Conservation (phyloP, 352 stramenopile genomes). For the Achlya hypogyna region DNA sequence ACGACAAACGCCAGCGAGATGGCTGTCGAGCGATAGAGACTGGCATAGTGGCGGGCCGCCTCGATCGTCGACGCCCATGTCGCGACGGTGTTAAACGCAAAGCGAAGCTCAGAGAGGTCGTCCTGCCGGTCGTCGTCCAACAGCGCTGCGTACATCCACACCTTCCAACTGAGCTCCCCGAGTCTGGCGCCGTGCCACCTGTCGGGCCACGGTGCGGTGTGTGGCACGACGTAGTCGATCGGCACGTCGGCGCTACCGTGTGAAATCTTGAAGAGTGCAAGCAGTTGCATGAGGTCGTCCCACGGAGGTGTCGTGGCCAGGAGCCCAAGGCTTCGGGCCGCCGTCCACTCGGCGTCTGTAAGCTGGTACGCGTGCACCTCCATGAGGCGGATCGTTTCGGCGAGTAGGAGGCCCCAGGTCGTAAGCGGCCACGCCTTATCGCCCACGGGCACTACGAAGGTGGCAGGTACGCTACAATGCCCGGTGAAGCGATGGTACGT, state of each 20-base stretch:
- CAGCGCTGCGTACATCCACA: not conserved
- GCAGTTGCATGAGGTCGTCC: not conserved
- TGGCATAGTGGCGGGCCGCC: not conserved
- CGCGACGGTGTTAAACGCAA: not conserved
- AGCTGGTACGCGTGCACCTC: not conserved
- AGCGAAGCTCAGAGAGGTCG: not conserved
- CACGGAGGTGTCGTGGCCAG: not conserved
- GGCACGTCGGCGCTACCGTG: not conserved
- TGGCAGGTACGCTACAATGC: not conserved
- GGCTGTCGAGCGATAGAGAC: not conserved
- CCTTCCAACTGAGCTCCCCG: not conserved
- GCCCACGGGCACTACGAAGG: not conserved
- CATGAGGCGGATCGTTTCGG: not conserved
- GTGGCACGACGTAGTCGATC: not conserved
- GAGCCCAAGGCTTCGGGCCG: not conserved
- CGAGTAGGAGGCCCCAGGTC: not conserved
- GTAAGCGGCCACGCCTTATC: not conserved
- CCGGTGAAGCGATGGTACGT: not conserved
- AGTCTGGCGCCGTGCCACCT: not conserved
- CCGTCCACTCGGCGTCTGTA: not conserved
- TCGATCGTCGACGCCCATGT: not conserved
- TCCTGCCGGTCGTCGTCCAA: not conserved
- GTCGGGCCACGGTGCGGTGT: not conserved
- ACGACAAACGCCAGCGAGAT: constrained; percentile 27
- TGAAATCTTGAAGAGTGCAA: not conserved